Evolutionary conservation across 208 protist species (phyloP).

Genomic region (Leishmania aethiopica): DNA sequence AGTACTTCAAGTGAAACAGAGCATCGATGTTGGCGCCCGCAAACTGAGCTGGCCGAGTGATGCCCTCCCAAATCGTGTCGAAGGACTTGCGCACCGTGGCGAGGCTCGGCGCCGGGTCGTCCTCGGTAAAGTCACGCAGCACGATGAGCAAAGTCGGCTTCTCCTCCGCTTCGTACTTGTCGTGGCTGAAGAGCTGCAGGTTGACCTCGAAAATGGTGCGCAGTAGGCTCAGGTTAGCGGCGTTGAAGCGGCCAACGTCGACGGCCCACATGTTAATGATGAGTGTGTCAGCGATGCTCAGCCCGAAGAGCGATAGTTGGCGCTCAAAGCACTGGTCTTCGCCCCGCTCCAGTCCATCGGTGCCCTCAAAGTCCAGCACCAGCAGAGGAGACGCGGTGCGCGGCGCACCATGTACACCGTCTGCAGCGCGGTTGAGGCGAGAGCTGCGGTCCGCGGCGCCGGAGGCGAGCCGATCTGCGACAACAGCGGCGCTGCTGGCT

Average conservation of each 20-base stretch:
- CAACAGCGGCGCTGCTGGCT: background rate
- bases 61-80: constrained; percentile 93
- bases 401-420: background rate
- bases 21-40: constrained; percentile 57
- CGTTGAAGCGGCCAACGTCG: constrained; percentile 96
- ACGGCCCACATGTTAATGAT: constrained; percentile 98
- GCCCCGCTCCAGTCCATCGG: constrained; percentile 95
- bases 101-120: constrained; percentile 76
- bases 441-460: constrained; percentile 16
- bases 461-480: background rate
- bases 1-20: constrained; percentile 76
- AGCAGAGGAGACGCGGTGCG: constrained; percentile 55
- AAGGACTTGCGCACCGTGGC: constrained; percentile 90
- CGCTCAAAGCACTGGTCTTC: constrained; percentile 97
- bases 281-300: constrained; percentile 95
- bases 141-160: constrained; percentile 97
- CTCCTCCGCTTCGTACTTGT: constrained; percentile 70
- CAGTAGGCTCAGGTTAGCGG: constrained; percentile 94
- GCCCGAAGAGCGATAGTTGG: constrained; percentile 96
- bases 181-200: constrained; percentile 94
- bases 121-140: constrained; percentile 94
- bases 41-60: constrained; percentile 72
- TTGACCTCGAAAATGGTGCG: constrained; percentile 97
- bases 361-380: constrained; percentile 98
- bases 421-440: constrained; percentile 9